Base-by-base conservation (phyloP, 2,329 filamentous ascomycete species). In the Nannizziopsis arthrosporioides region DNA sequence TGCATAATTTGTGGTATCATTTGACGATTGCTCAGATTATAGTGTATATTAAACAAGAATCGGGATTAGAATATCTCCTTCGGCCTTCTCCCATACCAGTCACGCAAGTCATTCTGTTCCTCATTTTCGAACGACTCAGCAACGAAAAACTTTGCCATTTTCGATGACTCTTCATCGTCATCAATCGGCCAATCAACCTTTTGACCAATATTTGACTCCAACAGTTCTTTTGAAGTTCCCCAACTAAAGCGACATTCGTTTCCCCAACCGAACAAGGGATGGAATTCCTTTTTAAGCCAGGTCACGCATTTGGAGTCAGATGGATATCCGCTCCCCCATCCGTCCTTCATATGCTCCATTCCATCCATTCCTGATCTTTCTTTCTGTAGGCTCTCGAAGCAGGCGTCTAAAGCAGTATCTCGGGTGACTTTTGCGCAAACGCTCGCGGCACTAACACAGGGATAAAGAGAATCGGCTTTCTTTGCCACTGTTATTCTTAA, bases 401-500 rank as follows among this genome's bases (percentile, higher is more conserved):
- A 74, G 2, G 84, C 78, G 60, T 95, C 89, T 18, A 96, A 74
- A 4, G 88, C 88, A 1, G 84, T 84, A 67, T 98, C 92, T 54
- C 92, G 75, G 10, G 92, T 96, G 27, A 98, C 92, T 67, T 98
- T 98, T 47, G 92, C 92, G 64, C 85, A 93, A 2, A 98, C 88
- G 53, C 85, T 92, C 5, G 92, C 90, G 30, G 90, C 92, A 58
- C 85, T 93, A 47, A 96, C 92, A 62, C 84, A 90, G 1, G 92
- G 88, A 64, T 90, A 96, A 42, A 96, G 64, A 51, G 84, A 87
- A 63, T 98, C 90, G 2, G 92, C 90, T 71, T 96, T 96, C 63
- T 89, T 89, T 22, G 84, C 83, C 32, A 90, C 85, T 1, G 81
- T 87, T 57, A 90, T 78, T 52, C 75, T 77, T 36, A 80, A 68